A percentile compares a stretch with the other conserved stretches of the same genome.
phyloP scores from a whole-genome alignment of 2,329 filamentous ascomycete genomes.

The Blastomyces gilchristii region DNA sequence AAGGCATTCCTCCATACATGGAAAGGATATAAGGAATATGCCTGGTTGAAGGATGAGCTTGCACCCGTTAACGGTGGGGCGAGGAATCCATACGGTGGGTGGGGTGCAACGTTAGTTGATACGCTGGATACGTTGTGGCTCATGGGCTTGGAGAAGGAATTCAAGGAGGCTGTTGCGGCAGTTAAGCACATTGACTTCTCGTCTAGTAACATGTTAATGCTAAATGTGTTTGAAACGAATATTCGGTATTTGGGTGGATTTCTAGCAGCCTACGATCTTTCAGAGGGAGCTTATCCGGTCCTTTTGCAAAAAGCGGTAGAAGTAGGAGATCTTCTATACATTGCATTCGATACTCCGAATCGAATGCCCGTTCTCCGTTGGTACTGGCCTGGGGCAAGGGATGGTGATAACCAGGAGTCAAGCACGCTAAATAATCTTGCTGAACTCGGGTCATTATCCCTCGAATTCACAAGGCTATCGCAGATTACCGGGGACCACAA shows the following conservation, averaged over 20 bases:
- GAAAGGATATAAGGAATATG: slow-evolving; percentile 50
- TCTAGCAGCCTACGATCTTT: slow-evolving; percentile 45
- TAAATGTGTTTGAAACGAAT: slow-evolving; percentile 43
- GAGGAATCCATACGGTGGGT: slow-evolving; percentile 53
- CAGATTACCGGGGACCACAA: slow-evolving; percentile 31
- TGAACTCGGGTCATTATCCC: slow-evolving; percentile 31
- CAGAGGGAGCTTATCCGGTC: slow-evolving; percentile 30
- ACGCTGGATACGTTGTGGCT: slow-evolving; percentile 53
- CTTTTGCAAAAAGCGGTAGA: slow-evolving; percentile 45
- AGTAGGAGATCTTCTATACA: slow-evolving; percentile 45
- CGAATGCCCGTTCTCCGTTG: slow-evolving; percentile 19
- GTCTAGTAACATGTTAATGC: slow-evolving; percentile 19
- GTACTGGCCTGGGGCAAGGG: slow-evolving; percentile 20
- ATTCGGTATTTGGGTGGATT: slow-evolving; percentile 47
- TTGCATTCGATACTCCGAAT: slow-evolving; percentile 29
- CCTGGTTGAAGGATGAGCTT: slow-evolving; percentile 56
- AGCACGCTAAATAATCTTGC: slow-evolving; percentile 22
- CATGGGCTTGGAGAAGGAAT: slow-evolving; percentile 50
- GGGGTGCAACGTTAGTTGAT: slow-evolving; percentile 52
- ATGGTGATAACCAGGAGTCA: slow-evolving; percentile 20
- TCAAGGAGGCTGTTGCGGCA: slow-evolving; percentile 44
- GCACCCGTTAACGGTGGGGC: slow-evolving; percentile 44
- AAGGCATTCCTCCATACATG: slow-evolving; percentile 48
- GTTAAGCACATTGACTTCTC: slow-evolving; percentile 47
- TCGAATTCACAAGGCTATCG: slow-evolving; percentile 35